Percentiles rank a stretch among this genome's conserved stretches.
These are phyloP conservation scores for Ceratocystis eucalypticola DNA, from an alignment of 2,329 filamentous ascomycete genomes.

Conservation along the genomic window DNA sequence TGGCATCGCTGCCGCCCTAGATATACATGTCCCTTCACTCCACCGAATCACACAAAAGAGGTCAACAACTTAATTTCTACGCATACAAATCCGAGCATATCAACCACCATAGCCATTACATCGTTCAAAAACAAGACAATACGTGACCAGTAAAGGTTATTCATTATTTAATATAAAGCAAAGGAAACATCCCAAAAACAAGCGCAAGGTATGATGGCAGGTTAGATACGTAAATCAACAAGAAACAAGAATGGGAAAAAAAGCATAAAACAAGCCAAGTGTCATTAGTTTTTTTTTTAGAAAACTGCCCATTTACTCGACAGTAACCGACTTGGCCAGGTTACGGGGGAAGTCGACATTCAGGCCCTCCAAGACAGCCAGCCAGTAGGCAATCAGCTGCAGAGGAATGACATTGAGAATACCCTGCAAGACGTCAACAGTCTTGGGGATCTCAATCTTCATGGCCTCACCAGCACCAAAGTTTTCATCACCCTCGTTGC, in stretches of 20 bases:
- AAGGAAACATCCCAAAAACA: conserved; percentile 17
- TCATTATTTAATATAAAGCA: conserved; percentile 6
- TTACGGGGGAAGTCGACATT: conserved; percentile 99
- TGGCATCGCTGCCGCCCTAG: no score
- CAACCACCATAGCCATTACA: conserved; percentile 6
- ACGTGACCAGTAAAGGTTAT: conserved; percentile 9
- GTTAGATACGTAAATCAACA: conserved; percentile 19
- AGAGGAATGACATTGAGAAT: conserved; percentile 95
- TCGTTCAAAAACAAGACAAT: conserved; percentile 4
- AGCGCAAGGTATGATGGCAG: conserved; percentile 18
- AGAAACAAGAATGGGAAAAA: conserved; percentile 15
- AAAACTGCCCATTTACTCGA: conserved; percentile 53
- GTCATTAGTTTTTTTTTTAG: conserved; percentile 16
- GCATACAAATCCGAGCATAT: no score
- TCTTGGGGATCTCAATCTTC: conserved; percentile 95
- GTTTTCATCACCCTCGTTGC: conserved; percentile 79
- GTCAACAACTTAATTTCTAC: no score
- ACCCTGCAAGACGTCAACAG: conserved; percentile 88
- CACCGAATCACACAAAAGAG: no score
- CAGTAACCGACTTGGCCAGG: conserved; percentile 96
- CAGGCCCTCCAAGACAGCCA: conserved; percentile 85
- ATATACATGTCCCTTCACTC: no score
- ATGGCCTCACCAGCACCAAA: conserved; percentile 80
- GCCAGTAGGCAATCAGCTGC: conserved; percentile 97
- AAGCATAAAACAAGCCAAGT: conserved; percentile 20